These are phyloP conservation scores for Kazachstania kunashirensis DNA, from an alignment of 805 yeast species.

Conservation along the genomic window DNA sequence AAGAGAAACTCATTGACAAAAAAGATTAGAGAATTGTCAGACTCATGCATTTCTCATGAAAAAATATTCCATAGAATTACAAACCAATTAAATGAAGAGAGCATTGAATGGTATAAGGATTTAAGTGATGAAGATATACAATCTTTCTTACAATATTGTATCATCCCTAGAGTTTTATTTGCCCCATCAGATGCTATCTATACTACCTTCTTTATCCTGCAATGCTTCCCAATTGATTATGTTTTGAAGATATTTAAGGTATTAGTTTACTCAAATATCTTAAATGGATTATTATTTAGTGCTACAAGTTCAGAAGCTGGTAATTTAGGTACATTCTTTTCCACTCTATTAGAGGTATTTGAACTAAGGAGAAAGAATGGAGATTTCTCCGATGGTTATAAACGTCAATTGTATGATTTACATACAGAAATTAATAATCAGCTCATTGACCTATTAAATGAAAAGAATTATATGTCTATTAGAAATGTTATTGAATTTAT, in stretches of 20 bases:
- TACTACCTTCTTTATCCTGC: conserved; percentile 50
- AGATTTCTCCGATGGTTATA: conserved; percentile 22
- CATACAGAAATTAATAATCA: conserved; percentile 39
- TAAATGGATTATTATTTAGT: conserved; percentile 54
- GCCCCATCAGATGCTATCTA: conserved; percentile 78
- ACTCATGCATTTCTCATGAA: conserved; percentile 17
- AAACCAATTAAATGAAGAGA: conserved; percentile 5
- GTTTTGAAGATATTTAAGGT: conserved; percentile 35
- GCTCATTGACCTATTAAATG: conserved; percentile 15
- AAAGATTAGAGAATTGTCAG: conserved; percentile 12
- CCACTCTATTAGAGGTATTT: conserved; percentile 41
- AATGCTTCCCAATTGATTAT: conserved; percentile 36
- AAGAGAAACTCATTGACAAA: conserved; percentile 12
- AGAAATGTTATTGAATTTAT: conserved; percentile 72
- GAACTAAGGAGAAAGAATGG: conserved; percentile 37
- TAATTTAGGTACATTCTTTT: conserved; percentile 65
- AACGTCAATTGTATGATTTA: conserved; percentile 40
- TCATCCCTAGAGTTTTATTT: conserved; percentile 66
- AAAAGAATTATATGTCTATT: conserved; percentile 60
- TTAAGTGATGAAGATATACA: conserved; percentile 18
- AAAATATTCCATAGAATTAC: conserved; percentile 10
- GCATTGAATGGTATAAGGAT: conserved; percentile 11
- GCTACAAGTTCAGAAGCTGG: conserved; percentile 73
- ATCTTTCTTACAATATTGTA: conserved; percentile 49
- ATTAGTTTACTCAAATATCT: conserved; percentile 39